These are phyloP conservation scores for Solanum phureja DNA, from an alignment of 257 asterid species.

Conservation along the genomic window DNA sequence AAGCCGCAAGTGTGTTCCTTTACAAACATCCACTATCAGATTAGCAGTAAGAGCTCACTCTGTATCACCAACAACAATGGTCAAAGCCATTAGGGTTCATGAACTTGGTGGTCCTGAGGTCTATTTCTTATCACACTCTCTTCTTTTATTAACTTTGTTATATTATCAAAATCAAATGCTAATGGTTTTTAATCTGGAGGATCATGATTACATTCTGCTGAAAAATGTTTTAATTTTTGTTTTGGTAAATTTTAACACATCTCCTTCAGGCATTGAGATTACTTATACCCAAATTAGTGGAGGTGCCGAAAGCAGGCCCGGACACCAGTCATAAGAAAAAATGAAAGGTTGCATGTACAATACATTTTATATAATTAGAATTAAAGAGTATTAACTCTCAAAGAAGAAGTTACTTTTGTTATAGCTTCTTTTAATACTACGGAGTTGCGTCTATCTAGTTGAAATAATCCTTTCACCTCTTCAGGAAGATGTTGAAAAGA, in stretches of 20 bases:
- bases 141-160: not conserved
- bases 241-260: no score
- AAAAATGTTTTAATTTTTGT: no score
- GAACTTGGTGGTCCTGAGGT: constrained; percentile 76
- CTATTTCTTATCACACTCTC: not conserved
- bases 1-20: not conserved
- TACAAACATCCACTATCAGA: not conserved
- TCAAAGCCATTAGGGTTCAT: constrained; percentile 68
- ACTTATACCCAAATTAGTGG: no score
- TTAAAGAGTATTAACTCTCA: not conserved
- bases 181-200: not conserved
- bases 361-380: not conserved
- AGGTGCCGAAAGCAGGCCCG: no score
- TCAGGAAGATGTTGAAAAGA: not conserved
- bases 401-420: not conserved
- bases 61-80: constrained; percentile 34
- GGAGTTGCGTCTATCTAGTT: not conserved
- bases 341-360: not conserved
- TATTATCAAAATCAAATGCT: not conserved
- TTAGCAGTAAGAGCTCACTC: constrained; percentile 6
- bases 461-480: not conserved
- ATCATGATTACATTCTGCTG: not conserved
- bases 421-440: not conserved
- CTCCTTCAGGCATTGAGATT: no score
- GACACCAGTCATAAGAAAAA: no score